Base-by-base conservation (phyloP, 2,329 filamentous ascomycete species). In the Colletotrichum melonis region DNA sequence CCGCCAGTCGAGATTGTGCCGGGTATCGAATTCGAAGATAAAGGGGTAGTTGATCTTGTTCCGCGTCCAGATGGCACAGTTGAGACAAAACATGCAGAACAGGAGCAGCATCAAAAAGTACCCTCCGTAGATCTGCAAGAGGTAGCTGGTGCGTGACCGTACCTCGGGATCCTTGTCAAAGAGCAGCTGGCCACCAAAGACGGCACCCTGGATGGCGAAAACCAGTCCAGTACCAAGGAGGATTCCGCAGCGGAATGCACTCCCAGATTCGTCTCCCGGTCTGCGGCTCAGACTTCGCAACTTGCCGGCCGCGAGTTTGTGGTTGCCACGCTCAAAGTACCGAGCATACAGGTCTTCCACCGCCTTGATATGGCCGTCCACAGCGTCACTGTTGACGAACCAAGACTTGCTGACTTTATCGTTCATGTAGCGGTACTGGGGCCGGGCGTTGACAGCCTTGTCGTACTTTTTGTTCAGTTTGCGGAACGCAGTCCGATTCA, bases 401-500 rank as follows among this genome's bases (percentile, higher is more conserved):
- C 94, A 95, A 1, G 95, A 90, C 75, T 93, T 92, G 84, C 94
- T 96, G 77, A 99, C 95, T 80, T 96, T 96, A 77, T 98, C 95
- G 38, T 92, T 92, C 90, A 98, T 94, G 82, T 96, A 98, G 32
- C 93, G 90, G 79, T 93, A 89, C 0, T 92, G 89, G 0, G 94
- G 94, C 12, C 93, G 90, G 54, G 95, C 92, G 77, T 95, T 91
- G 69, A 95, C 91, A 2, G 93, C 91, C 84, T 98, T 99, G 87
- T 98, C 95, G 81, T 97, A 98, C 83, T 99, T 99, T 82, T 99
- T 99, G 84, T 97, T 98, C 80, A 99, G 95, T 82, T 99, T 99
- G 38, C 95, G 92, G 79, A 98, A 98, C 0, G 95, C 97, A 0
- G 95, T 98, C 62, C 95, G 90, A 81, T 99, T 99, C 16, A 98